Percentiles rank a stretch among this genome's conserved stretches.
Conservation (phyloP, 1,284 basidiomycete genomes). For the Trichosporon sp. region DNA sequence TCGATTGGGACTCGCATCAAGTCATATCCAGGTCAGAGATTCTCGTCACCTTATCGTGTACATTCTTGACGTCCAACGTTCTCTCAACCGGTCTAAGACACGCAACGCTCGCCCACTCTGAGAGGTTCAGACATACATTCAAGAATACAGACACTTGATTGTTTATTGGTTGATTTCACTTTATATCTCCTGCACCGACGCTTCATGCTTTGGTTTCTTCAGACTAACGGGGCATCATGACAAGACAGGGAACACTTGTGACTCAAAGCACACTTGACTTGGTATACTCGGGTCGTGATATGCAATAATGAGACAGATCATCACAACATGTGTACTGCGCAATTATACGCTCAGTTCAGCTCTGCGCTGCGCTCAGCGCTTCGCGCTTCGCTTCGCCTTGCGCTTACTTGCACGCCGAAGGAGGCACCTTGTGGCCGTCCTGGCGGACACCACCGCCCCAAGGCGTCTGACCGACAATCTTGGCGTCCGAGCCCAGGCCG, state of each 20-base stretch:
- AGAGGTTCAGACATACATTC: slow-evolving; percentile 1
- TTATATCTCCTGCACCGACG: neutral
- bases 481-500: slow-evolving; percentile 71
- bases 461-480: slow-evolving; percentile 71
- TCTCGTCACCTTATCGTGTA: no score
- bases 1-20: no score
- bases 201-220: neutral
- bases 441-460: slow-evolving; percentile 79
- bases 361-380: no score
- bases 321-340: no score
- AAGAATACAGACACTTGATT: slow-evolving; percentile 1
- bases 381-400: no score
- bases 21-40: no score
- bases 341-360: no score
- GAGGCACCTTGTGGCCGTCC: slow-evolving; percentile 50
- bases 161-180: neutral
- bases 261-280: no score
- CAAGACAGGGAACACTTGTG: neutral
- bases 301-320: neutral
- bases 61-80: neutral
- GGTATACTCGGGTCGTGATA: neutral
- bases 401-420: slow-evolving; percentile 44
- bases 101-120: neutral
- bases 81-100: neutral
- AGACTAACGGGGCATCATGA: neutral